These are phyloP conservation scores for Auricularia sp. DNA, from an alignment of 768 basidiomycete species.

Conservation along the genomic window DNA sequence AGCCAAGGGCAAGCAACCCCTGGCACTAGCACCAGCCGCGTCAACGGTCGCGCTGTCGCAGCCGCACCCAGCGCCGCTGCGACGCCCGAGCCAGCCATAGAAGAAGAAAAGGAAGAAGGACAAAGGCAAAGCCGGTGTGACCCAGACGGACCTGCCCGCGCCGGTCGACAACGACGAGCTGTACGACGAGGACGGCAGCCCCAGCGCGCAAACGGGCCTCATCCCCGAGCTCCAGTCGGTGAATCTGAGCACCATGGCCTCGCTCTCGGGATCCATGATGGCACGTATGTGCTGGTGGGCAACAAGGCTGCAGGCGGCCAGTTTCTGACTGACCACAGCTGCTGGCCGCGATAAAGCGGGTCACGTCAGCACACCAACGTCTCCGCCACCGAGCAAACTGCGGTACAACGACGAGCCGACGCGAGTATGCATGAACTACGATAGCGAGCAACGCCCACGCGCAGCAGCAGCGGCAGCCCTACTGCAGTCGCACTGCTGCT, in stretches of 20 bases:
- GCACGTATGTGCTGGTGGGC: conserved; percentile 30
- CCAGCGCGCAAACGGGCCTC: conserved; percentile 23
- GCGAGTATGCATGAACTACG: too few relatives aligned
- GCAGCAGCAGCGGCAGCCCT: conserved; percentile 21
- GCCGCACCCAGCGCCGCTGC: background rate
- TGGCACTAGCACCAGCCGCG: too few relatives aligned
- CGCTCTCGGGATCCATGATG: conserved; percentile 28
- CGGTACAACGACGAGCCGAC: background rate
- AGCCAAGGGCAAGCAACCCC: too few relatives aligned
- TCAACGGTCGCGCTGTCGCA: background rate
- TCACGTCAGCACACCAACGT: background rate
- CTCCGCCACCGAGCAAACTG: background rate
- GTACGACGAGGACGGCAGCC: conserved; percentile 21
- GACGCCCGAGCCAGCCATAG: conserved; percentile 3
- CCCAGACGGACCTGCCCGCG: conserved; percentile 2
- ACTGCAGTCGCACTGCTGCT: conserved; percentile 11
- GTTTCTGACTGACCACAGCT: conserved; percentile 39
- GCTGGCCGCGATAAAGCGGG: conserved; percentile 38
- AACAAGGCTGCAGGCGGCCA: conserved; percentile 17
- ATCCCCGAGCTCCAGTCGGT: conserved; percentile 40
- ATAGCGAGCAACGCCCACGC: conserved; percentile 17
- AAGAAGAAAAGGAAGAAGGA: conserved; percentile 37
- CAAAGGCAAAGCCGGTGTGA: conserved; percentile 30
- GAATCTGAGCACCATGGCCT: conserved; percentile 36
- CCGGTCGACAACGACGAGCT: conserved; percentile 11